These are phyloP conservation scores for Ophiostoma perfectum DNA, from an alignment of 2,329 filamentous ascomycete genomes.

Conservation along the genomic window DNA sequence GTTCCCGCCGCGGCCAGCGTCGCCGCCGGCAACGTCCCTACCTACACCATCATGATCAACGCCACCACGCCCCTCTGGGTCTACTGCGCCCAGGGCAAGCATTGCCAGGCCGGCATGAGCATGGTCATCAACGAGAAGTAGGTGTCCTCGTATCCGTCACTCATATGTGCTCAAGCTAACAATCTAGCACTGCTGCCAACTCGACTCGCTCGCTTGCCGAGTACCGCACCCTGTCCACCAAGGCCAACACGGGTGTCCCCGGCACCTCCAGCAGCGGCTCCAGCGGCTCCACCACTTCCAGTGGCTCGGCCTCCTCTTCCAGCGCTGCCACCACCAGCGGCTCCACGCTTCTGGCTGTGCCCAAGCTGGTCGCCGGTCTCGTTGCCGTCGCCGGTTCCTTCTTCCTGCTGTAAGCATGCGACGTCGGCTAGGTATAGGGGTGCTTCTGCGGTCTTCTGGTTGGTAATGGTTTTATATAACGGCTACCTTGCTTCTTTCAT, in stretches of 20 bases:
- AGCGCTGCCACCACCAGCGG: constrained; percentile 30
- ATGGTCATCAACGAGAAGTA: constrained; percentile 64
- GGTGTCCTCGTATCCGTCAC: constrained; percentile 31
- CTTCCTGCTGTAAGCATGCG: constrained; percentile 39
- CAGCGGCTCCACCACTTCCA: constrained; percentile 27
- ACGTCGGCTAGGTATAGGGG: neutral
- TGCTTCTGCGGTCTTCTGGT: neutral
- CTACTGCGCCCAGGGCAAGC: constrained; percentile 42
- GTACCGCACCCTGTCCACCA: constrained; percentile 42
- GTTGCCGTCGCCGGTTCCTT: constrained; percentile 39
- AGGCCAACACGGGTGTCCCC: constrained; percentile 37
- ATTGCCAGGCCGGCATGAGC: constrained; percentile 48
- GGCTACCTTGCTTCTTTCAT: neutral
- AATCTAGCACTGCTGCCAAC: constrained; percentile 45
- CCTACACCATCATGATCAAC: constrained; percentile 66
- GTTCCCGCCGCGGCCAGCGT: constrained; percentile 54
- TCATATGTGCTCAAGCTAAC: constrained; percentile 7
- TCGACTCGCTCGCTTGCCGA: constrained; percentile 45
- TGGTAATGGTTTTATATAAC: constrained; percentile 16
- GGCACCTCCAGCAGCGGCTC: constrained; percentile 25
- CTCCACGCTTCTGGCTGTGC: constrained; percentile 33
- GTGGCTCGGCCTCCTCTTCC: constrained; percentile 22
- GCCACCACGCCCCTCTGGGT: constrained; percentile 56
- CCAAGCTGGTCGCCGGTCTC: constrained; percentile 41
- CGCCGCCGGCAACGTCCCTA: constrained; percentile 50